Conservation (phyloP, 2,329 filamentous ascomycete species). For the Penicillium sp. region DNA sequence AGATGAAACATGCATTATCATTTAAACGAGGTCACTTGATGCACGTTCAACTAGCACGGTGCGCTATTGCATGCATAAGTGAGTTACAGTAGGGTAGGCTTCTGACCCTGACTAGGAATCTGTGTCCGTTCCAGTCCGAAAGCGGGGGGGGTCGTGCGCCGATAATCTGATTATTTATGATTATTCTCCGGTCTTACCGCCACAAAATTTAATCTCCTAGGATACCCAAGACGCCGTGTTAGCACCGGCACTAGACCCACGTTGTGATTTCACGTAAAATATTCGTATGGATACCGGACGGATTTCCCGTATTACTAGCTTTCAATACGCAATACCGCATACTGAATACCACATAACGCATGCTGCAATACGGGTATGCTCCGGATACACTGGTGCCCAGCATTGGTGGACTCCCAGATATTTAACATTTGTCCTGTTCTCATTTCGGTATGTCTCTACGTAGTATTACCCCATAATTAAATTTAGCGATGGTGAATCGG, state of each 20-base stretch:
- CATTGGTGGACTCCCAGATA: background rate
- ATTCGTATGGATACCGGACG: background rate
- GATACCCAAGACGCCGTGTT: background rate
- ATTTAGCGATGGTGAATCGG: background rate
- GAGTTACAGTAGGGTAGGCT: background rate
- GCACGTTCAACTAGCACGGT: background rate
- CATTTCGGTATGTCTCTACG: background rate
- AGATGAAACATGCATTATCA: background rate
- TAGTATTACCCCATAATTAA: background rate
- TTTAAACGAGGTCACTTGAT: background rate
- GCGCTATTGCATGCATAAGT: background rate
- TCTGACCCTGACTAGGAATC: background rate
- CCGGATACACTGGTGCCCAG: background rate
- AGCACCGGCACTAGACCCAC: background rate
- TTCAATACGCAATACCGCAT: background rate
- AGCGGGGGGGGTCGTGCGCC: background rate
- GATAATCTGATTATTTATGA: background rate
- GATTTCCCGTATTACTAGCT: no score
- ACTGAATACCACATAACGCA: no score
- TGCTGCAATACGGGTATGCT: background rate
- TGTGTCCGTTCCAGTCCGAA: background rate
- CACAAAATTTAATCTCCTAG: background rate
- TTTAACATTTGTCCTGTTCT: background rate
- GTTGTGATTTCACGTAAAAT: background rate
- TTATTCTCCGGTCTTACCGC: background rate